Evolutionary conservation across 306 rosid genomes (phyloP), one percentile per base, ranked within the genome.

Genomic region (Senna tora): DNA sequence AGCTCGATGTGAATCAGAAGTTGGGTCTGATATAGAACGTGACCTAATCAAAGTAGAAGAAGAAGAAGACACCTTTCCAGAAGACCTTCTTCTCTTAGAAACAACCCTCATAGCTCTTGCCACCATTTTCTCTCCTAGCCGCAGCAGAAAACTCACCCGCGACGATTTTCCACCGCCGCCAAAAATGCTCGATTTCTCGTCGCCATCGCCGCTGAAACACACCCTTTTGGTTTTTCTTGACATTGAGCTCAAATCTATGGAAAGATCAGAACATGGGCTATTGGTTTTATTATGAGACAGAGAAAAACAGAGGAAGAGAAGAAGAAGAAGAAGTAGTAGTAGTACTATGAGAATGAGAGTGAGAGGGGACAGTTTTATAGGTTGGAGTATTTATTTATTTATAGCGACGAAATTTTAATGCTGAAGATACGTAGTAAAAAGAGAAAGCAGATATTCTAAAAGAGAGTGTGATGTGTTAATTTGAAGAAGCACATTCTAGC

Each of bases 131-230:
- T 83, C 72, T 84, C 76, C 82, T 11, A 91, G 75, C 46, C 78
- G 45, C 50, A 79, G 77, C 12, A 91, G 81, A 49, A 91, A 73
- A 66, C 76, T 77, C 39, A 85, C 82, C 0, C 87, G 82, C 33
- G 87, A 74, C 50, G 77, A 61, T 42, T 47, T 70, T 0, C 28
- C 77, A 25, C 74, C 42, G 1, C 73, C 60, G 8, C 62, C 43
- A 72, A 75, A 80, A 33, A 81, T 75, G 22, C 73, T 62, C 11
- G 88, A 87, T 63, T 63, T 70, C 53, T 84, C 89, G 57, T 84
- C 80, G 28, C 77, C 84, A 47, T 89, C 91, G 46, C 89, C 88
- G 77, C 89, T 85, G 77, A 82, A 89, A 79, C 89, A 86, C 81
- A 88, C 92, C 59, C 92, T 77, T 75, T 67, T 81, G 54, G 80